These are phyloP conservation scores for Penicillium maclennaniae DNA, from an alignment of 495 filamentous ascomycete genomes.

Conservation along the genomic window DNA sequence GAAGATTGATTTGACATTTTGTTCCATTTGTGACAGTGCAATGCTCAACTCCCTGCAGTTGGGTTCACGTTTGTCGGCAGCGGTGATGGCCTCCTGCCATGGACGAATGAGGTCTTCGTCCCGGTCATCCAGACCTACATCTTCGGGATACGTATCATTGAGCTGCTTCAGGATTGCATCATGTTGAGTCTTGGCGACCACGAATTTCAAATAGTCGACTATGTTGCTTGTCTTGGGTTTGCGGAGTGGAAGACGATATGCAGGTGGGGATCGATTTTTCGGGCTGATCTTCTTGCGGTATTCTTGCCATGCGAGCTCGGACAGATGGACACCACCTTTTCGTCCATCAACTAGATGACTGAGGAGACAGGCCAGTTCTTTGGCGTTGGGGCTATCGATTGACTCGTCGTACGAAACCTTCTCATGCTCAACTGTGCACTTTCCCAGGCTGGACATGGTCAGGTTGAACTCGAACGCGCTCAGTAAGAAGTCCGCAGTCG, in stretches of 20 bases:
- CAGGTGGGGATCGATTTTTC: conserved; percentile 25
- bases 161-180: conserved; percentile 47
- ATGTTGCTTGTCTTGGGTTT: conserved; percentile 46
- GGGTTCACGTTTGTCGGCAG: conserved; percentile 24
- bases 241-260: conserved; percentile 41
- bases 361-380: conserved; percentile 64
- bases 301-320: conserved; percentile 49
- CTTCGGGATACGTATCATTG: conserved; percentile 34
- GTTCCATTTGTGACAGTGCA: conserved; percentile 19
- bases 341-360: conserved; percentile 76
- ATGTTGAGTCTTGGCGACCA: conserved; percentile 51
- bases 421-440: conserved; percentile 72
- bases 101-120: conserved; percentile 51
- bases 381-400: conserved; percentile 51
- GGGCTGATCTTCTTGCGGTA: conserved; percentile 44
- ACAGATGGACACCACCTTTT: conserved; percentile 71
- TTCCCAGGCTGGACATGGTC: conserved; percentile 62
- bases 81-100: conserved; percentile 32
- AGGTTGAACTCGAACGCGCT: conserved; percentile 64
- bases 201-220: conserved; percentile 70
- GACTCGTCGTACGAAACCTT: conserved; percentile 61
- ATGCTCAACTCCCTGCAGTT: conserved; percentile 22
- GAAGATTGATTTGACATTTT: conserved; percentile 12
- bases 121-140: conserved; percentile 8
- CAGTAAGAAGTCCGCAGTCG: conserved; percentile 45